Conservation (phyloP, 1,284 basidiomycete genomes). For the Pseudozyma sp. region DNA sequence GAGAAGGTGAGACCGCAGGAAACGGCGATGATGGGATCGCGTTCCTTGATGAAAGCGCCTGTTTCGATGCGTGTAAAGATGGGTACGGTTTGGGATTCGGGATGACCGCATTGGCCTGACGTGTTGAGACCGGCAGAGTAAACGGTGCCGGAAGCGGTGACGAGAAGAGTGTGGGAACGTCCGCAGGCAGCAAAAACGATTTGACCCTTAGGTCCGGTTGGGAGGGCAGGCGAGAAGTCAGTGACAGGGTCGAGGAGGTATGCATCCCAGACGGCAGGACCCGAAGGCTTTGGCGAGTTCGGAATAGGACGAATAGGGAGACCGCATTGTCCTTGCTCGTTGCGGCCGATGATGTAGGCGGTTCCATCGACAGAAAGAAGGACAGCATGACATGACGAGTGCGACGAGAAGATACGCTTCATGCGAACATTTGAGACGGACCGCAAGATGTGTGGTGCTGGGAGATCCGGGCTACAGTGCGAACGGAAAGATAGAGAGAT, state of each 20-base stretch:
- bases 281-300: constrained; percentile 66
- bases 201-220: constrained; percentile 75
- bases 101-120: constrained; percentile 86
- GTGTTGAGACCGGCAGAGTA: constrained; percentile 87
- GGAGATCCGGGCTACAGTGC: constrained; percentile 77
- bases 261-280: constrained; percentile 77
- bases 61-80: constrained; percentile 76
- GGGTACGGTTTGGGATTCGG: constrained; percentile 76
- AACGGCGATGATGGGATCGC: constrained; percentile 78
- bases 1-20: constrained; percentile 86
- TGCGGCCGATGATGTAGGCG: constrained; percentile 88
- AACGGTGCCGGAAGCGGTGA: constrained; percentile 82
- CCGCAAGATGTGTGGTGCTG: constrained; percentile 86
- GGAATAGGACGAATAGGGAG: constrained; percentile 47
- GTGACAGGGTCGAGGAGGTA: constrained; percentile 68
- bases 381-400: constrained; percentile 54
- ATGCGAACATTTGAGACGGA: constrained; percentile 79
- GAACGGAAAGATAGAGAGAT: neutral
- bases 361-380: constrained; percentile 74
- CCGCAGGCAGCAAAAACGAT: constrained; percentile 87
- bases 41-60: constrained; percentile 72
- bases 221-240: constrained; percentile 69
- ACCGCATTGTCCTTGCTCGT: constrained; percentile 71
- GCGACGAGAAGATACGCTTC: constrained; percentile 52
- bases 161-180: constrained; percentile 82